A percentile compares a stretch with the other conserved stretches of the same genome.
These are phyloP conservation scores for Neofusicoccum ribis DNA, from an alignment of 2,329 filamentous ascomycete species.

Conservation along the genomic window DNA sequence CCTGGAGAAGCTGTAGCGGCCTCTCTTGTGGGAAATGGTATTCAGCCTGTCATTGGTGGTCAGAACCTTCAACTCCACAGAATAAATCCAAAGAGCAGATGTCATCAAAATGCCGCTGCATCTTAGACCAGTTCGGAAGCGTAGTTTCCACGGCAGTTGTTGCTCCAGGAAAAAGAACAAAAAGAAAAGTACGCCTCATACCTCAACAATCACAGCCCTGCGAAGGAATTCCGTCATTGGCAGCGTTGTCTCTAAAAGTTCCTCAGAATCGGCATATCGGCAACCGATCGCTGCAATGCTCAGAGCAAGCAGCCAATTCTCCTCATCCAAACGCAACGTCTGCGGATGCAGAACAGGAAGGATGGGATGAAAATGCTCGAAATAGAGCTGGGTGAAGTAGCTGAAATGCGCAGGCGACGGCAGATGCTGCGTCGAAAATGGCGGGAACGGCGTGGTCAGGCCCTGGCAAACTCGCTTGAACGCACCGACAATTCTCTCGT, in stretches of 20 bases:
- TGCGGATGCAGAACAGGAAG: constrained; percentile 4
- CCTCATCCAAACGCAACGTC: background rate
- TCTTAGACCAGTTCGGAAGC: no score
- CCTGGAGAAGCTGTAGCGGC: background rate
- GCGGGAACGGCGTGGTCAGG: background rate
- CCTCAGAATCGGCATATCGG: background rate
- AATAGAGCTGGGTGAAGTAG: background rate
- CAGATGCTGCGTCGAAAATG: background rate
- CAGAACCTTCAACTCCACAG: no score
- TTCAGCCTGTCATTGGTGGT: background rate
- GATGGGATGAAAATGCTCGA: constrained; percentile 4
- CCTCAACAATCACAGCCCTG: background rate
- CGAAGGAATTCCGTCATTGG: constrained; percentile 12
- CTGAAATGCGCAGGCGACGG: background rate
- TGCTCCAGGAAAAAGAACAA: no score
- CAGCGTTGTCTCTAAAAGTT: background rate
- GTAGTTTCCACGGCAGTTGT: no score
- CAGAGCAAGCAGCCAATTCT: background rate
- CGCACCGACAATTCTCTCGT: background rate
- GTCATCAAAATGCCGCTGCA: no score
- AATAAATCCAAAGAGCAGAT: no score
- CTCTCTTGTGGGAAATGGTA: background rate
- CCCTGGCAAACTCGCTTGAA: background rate
- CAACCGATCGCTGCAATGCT: background rate
- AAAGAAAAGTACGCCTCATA: background rate